Evolutionary conservation across 306 rosid species (phyloP).

Genomic region (Dryas alaskensis): DNA sequence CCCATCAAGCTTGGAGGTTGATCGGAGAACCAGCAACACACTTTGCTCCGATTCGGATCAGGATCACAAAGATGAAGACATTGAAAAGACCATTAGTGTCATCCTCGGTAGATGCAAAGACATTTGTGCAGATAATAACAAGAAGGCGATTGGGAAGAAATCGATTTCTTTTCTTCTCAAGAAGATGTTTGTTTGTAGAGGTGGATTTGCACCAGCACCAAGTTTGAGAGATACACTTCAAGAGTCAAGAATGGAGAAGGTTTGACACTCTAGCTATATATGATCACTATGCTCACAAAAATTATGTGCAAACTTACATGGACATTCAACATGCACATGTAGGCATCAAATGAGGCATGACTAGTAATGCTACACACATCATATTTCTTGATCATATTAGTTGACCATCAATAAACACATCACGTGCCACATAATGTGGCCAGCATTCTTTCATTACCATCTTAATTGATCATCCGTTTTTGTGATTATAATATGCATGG

Average conservation of each 20-base stretch:
- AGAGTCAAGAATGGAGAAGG: constrained; percentile 98
- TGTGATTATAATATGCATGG: not conserved
- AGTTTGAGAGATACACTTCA: constrained; percentile 75
- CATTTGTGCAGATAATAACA: constrained; percentile 56
- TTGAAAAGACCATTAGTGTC: constrained; percentile 81
- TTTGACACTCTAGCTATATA: not conserved
- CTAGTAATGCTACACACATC: no score
- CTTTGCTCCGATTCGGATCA: constrained; percentile 40
- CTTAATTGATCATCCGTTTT: not conserved
- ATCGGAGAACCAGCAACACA: constrained; percentile 66
- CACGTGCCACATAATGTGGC: no score
- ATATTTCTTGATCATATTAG: no score
- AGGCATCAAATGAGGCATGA: no score
- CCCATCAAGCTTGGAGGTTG: constrained; percentile 96
- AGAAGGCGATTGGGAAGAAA: constrained; percentile 73
- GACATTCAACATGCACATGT: not conserved
- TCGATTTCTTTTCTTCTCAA: constrained; percentile 79
- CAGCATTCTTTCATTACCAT: not conserved
- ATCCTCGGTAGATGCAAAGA: constrained; percentile 81
- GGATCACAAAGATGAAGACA: constrained; percentile 64
- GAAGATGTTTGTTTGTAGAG: constrained; percentile 81
- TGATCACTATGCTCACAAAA: not conserved
- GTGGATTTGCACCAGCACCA: constrained; percentile 86
- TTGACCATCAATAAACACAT: no score
- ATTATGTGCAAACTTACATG: not conserved